Base-by-base conservation (phyloP, 2,329 filamentous ascomycete genomes). In the Exophiala bonariae region DNA sequence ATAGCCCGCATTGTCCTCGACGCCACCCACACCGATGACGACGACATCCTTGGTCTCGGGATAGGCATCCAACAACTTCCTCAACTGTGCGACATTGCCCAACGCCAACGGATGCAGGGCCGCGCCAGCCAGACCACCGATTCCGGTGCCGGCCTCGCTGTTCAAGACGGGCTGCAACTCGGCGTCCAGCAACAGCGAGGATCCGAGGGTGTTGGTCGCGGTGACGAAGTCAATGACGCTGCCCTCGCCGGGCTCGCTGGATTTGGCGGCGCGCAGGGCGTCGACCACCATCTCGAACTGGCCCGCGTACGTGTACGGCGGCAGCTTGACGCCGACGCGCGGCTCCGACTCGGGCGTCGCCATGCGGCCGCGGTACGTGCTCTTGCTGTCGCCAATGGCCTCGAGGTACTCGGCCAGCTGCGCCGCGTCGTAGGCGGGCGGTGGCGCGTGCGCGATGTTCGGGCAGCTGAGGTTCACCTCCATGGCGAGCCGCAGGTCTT, bases 391-490 rank as follows among this genome's bases (percentile, higher is more conserved):
- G 0, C 70, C 66, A 0, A 86, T 66, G 0, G 69, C 66, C 1
- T 57, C 54, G 2, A 91, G 67, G 52, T 88, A 89, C 4, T 66
- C 64, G 0, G 63, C 54, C 2, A 91, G 63, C 0, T 75, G 69
- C 0, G 56, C 54, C 0, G 71, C 65, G 6, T 79, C 75, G 62
- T 90, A 91, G 0, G 87, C 87, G 4, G 87, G 86, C 1, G 87
- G 87, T 1, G 86, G 82, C 37, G 78, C 77, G 14, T 71, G 70
- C 0, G 78, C 74, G 40, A 91, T 90, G 59, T 92, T 91, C 0
- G 87, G 87, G 57, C 87, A 91, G 23, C 81, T 86, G 22, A 91
- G 78, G 61, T 92, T 92, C 59, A 91, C 73, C 65, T 92, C 87
- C 72, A 90, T 80, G 14, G 82, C 82, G 1, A 88, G 69, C 1